Conservation (phyloP, 2,329 filamentous ascomycete genomes). For the Helminthosporium solani region DNA sequence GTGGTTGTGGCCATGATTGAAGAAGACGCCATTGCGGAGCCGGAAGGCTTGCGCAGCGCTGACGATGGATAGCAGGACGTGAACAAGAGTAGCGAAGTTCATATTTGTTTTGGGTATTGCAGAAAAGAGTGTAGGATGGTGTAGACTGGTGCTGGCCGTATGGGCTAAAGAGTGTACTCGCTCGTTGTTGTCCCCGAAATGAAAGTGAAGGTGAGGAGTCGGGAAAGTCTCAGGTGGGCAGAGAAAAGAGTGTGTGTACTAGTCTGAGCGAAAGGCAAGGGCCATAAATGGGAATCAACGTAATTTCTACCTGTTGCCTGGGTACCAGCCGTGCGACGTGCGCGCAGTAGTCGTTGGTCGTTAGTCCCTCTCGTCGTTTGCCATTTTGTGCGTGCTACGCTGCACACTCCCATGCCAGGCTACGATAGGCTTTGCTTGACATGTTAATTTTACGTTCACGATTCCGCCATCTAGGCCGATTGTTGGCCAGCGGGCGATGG, state of each 20-base stretch:
- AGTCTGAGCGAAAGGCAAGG: background rate
- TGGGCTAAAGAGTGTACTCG: background rate
- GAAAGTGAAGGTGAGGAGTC: background rate
- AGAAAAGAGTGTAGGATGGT: background rate
- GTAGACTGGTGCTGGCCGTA: background rate
- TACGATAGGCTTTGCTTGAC: background rate
- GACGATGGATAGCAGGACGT: background rate
- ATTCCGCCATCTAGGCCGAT: background rate
- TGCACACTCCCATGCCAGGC: background rate
- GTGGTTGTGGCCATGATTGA: background rate
- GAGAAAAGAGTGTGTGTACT: background rate
- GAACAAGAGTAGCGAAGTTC: background rate
- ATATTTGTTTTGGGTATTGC: background rate
- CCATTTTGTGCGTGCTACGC: background rate
- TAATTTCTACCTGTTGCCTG: background rate
- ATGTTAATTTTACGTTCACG: background rate
- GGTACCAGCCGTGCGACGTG: background rate
- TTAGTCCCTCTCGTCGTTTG: background rate
- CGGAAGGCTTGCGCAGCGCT: background rate
- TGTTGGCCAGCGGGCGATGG: too few relatives aligned
- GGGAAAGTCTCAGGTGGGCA: background rate
- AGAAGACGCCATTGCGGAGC: background rate
- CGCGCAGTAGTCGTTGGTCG: background rate
- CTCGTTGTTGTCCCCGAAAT: background rate
- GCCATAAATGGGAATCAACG: background rate